Percentiles rank a stretch among this genome's conserved stretches.
Evolutionary conservation across 805 yeast genomes (phyloP).

Genomic region (Kodamaea leandrae): DNA sequence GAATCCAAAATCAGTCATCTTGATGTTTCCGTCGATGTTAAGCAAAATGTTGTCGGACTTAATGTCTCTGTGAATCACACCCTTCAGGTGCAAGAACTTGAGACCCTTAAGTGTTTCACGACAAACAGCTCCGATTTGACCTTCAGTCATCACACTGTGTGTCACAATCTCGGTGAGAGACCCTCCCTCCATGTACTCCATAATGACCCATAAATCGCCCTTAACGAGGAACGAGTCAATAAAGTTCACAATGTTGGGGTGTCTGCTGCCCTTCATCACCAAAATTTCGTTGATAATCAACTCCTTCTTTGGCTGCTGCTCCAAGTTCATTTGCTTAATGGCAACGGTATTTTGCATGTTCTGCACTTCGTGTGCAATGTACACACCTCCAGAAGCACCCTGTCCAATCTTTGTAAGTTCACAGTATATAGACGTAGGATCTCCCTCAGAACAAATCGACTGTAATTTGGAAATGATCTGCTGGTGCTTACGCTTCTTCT

Average conservation of each 20-base stretch:
- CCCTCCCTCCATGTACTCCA: constrained; percentile 99
- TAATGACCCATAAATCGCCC: constrained; percentile 91
- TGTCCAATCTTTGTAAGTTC: constrained; percentile 87
- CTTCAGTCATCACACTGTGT: constrained; percentile 84
- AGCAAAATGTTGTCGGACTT: constrained; percentile 90
- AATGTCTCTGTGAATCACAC: constrained; percentile 93
- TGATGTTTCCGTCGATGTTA: constrained; percentile 81
- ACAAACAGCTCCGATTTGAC: constrained; percentile 93
- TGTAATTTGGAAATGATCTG: constrained; percentile 69
- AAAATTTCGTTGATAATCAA: constrained; percentile 90
- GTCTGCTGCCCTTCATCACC: constrained; percentile 91
- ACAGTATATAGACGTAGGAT: constrained; percentile 69
- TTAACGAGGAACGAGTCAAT: constrained; percentile 72
- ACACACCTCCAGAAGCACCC: constrained; percentile 98
- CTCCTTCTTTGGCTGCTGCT: constrained; percentile 93
- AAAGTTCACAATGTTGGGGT: constrained; percentile 90
- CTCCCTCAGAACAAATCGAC: constrained; percentile 79
- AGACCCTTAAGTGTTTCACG: constrained; percentile 87
- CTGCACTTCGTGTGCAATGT: constrained; percentile 67
- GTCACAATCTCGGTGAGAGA: constrained; percentile 93
- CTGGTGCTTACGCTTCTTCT: constrained; percentile 66
- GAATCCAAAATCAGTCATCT: constrained; percentile 93
- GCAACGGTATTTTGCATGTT: constrained; percentile 69
- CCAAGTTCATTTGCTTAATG: constrained; percentile 92
- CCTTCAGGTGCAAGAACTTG: constrained; percentile 83